Percentiles rank a stretch among this genome's conserved stretches.
These are phyloP conservation scores for Arctium lappa DNA, from an alignment of 129 eudicot genomes.

Conservation along the genomic window DNA sequence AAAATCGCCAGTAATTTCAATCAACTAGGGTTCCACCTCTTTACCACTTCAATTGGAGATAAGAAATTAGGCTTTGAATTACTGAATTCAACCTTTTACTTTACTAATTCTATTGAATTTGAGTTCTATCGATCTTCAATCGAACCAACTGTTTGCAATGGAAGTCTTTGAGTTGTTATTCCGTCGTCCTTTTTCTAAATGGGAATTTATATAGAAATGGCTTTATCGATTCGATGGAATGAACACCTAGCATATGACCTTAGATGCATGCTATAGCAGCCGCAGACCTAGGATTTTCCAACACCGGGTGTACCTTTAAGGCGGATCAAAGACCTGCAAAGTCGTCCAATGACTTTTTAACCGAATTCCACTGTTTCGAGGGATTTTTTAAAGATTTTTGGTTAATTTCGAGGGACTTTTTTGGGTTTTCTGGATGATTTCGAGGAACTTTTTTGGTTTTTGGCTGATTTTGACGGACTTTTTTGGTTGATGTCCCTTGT, in stretches of 20 bases:
- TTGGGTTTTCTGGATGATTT: too few relatives aligned
- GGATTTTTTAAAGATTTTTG: too few relatives aligned
- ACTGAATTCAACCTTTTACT: neutral
- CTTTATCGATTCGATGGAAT: neutral
- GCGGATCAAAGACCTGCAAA: too few relatives aligned
- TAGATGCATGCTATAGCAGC: neutral
- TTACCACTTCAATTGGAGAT: slow-evolving; percentile 14
- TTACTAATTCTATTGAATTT: neutral
- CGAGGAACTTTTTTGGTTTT: too few relatives aligned
- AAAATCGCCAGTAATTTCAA: slow-evolving; percentile 15
- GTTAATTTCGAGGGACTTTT: too few relatives aligned
- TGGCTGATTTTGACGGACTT: too few relatives aligned
- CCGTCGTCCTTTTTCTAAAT: neutral
- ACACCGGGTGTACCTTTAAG: too few relatives aligned
- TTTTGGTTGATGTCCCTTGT: too few relatives aligned
- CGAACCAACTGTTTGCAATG: neutral
- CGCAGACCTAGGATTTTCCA: too few relatives aligned
- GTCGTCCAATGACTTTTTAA: too few relatives aligned
- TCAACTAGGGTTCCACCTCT: slow-evolving; percentile 6
- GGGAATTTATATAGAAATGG: neutral
- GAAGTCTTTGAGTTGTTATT: neutral
- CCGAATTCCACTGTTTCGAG: too few relatives aligned
- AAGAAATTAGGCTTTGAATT: neutral
- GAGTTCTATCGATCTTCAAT: neutral
- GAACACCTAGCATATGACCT: too few relatives aligned